phyloP scores from a whole-genome alignment of 2,329 filamentous ascomycete genomes.

The Ophidiomyces ophidiicola region DNA sequence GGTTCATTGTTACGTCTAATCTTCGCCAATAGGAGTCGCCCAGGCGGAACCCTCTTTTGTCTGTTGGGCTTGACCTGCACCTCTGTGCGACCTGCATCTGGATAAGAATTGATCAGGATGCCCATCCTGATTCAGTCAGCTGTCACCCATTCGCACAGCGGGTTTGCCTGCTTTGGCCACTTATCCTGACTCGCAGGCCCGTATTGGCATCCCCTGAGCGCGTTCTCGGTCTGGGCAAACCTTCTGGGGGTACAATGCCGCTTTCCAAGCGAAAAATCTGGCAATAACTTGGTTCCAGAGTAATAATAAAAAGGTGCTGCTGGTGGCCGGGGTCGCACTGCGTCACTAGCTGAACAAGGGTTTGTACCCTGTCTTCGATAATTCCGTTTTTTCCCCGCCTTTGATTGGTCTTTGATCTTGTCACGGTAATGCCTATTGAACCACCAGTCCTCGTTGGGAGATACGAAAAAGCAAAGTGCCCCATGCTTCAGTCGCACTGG shows the following conservation, averaged over 20 bases:
- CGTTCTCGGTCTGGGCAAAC: conserved; percentile 6
- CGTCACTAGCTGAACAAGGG: conserved; percentile 1
- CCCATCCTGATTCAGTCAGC: not conserved
- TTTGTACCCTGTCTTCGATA: not conserved
- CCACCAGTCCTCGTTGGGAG: conserved; percentile 5
- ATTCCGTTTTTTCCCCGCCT: conserved; percentile 1
- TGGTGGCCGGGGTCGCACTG: not conserved
- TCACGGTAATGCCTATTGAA: conserved; percentile 3
- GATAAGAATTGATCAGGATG: not conserved
- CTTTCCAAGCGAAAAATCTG: conserved; percentile 3
- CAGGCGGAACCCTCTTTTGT: not conserved
- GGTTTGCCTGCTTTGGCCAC: not conserved
- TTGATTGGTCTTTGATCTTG: not conserved
- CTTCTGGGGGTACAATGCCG: conserved; percentile 5
- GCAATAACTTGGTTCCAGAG: conserved; percentile 2
- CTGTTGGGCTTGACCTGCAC: not conserved
- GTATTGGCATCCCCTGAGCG: not conserved
- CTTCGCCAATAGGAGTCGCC: not conserved
- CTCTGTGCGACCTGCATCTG: no score
- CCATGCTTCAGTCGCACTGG: conserved; percentile 7
- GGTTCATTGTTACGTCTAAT: not conserved
- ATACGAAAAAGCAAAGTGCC: conserved; percentile 10
- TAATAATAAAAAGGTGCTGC: conserved; percentile 3
- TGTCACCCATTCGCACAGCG: not conserved
- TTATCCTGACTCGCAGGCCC: not conserved